phyloP scores from a whole-genome alignment of 768 basidiomycete species.

The Lactarius deliciosus region DNA sequence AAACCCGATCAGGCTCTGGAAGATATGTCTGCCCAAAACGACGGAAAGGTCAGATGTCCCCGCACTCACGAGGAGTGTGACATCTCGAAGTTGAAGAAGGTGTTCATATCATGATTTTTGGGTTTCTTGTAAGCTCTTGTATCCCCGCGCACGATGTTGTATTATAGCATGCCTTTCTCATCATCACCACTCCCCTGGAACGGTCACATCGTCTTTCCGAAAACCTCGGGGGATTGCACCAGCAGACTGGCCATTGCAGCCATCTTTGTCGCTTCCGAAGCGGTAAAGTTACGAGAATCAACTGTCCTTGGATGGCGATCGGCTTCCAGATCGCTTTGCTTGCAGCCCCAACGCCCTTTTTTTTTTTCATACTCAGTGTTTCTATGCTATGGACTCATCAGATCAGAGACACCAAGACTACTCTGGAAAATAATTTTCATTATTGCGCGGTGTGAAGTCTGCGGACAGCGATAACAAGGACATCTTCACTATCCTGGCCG shows the following conservation, averaged over 20 bases:
- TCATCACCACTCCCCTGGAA: not conserved
- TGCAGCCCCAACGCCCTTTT: not conserved
- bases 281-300: constrained; percentile 1
- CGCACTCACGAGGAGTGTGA: constrained; percentile 63
- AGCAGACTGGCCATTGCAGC: not conserved
- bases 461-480: not conserved
- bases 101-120: constrained; percentile 74
- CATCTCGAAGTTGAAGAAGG: constrained; percentile 73
- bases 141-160: constrained; percentile 2
- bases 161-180: constrained; percentile 1
- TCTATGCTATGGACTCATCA: not conserved
- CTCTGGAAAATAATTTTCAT: not conserved
- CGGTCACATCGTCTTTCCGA: not conserved
- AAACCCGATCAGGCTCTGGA: constrained; percentile 62
- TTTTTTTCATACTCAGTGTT: constrained; percentile 1
- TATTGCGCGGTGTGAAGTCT: not conserved
- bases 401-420: constrained; percentile 1
- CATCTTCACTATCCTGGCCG: not conserved
- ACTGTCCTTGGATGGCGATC: not conserved
- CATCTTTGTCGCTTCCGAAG: not conserved
- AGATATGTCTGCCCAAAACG: constrained; percentile 81
- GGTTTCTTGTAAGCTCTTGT: not conserved
- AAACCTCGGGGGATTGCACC: not conserved
- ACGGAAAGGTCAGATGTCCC: constrained; percentile 83
- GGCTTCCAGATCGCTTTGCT: not conserved